These are phyloP conservation scores for Multifurca ochricompacta DNA, from an alignment of 768 basidiomycete species.

Conservation along the genomic window DNA sequence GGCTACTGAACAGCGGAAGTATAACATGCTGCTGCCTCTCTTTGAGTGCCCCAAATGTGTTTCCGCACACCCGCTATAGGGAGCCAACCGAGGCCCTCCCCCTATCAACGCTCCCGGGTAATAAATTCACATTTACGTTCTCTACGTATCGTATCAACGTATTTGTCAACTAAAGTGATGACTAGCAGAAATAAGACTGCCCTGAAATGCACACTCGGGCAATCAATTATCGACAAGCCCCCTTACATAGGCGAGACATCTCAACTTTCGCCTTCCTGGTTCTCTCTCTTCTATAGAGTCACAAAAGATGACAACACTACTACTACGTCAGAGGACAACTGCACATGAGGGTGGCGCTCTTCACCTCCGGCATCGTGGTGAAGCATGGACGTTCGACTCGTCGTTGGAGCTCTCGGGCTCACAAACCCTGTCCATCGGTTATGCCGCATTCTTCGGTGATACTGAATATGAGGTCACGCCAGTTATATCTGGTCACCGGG, in stretches of 20 bases:
- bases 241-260: slow-evolving; percentile 15
- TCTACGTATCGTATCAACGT: no score
- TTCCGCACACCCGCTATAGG: no score
- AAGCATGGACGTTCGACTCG: slow-evolving; percentile 35
- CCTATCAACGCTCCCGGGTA: no score
- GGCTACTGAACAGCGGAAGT: no score
- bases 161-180: no score
- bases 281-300: slow-evolving; percentile 15
- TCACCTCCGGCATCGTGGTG: slow-evolving; percentile 29
- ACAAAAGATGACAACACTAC: background rate
- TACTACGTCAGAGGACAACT: slow-evolving; percentile 27
- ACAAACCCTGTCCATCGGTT: slow-evolving; percentile 25
- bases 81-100: no score
- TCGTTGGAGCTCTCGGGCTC: slow-evolving; percentile 21
- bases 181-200: no score
- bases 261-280: slow-evolving; percentile 1
- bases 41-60: no score
- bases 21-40: no score
- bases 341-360: slow-evolving; percentile 38
- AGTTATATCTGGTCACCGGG: slow-evolving; percentile 34
- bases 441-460: slow-evolving; percentile 38
- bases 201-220: slow-evolving; percentile 1
- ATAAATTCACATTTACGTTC: no score
- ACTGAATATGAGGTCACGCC: slow-evolving; percentile 39
- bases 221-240: slow-evolving; percentile 11